A percentile compares a stretch with the other conserved stretches of the same genome.
Evolutionary conservation across 192 early-diverging fungal genomes (phyloP).

Genomic region (Diversispora eburnea): DNA sequence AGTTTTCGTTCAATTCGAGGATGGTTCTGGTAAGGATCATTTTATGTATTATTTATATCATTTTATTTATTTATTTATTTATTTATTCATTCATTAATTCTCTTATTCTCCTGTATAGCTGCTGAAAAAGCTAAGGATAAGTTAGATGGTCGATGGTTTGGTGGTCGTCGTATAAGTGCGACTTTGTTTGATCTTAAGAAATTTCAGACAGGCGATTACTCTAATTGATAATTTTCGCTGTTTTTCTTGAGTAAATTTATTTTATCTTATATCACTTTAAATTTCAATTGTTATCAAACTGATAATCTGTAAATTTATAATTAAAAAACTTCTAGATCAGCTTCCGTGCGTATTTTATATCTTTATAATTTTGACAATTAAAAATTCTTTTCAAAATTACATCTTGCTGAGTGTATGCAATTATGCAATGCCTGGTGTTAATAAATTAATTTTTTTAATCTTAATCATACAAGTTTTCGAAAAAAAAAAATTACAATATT

Average conservation of each 20-base stretch:
- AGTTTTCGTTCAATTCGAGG: slow-evolving; percentile 73
- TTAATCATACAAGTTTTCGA: no score
- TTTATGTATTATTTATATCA: not conserved
- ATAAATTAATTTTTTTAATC: no score
- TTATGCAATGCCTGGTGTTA: no score
- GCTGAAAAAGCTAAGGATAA: slow-evolving; percentile 59
- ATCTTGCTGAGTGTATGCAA: no score
- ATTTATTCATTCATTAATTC: not conserved
- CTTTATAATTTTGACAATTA: no score
- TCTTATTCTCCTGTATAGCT: slow-evolving; percentile 35
- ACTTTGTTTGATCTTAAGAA: slow-evolving; percentile 54
- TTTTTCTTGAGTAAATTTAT: not conserved
- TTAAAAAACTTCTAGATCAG: not conserved
- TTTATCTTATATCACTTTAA: no score
- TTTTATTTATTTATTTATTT: not conserved
- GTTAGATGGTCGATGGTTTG: slow-evolving; percentile 82
- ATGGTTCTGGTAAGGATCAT: slow-evolving; percentile 40
- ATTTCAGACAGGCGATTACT: slow-evolving; percentile 40
- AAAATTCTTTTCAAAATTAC: no score
- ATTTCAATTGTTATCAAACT: no score
- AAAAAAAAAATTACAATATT: no score
- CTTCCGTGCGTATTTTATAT: no score
- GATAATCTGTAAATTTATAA: not conserved
- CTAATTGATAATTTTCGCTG: not conserved
- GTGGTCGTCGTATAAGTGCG: slow-evolving; percentile 67